Base-by-base conservation (phyloP, 129 eudicot species). In the Mikania micrantha region DNA sequence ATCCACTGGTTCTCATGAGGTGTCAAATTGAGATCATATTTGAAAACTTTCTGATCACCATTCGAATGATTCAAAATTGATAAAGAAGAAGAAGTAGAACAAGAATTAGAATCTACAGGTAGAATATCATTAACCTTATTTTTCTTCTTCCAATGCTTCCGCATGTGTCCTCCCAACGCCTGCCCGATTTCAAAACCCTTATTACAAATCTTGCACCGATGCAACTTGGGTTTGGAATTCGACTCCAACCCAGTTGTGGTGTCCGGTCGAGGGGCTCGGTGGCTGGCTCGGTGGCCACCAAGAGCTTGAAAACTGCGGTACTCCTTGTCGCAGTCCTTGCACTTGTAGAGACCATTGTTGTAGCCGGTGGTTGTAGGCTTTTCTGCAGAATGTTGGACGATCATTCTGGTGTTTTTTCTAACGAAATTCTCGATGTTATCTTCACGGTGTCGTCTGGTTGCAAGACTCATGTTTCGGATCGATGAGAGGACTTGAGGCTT, bases 121-220 rank as follows among this genome's bases (percentile, higher is more conserved):
- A 10, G 6, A 39, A 4, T 4, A 6, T 39, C n/a, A 1, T 4
- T 9, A 16, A 2, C 9, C 15, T 60, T 31, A 2, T 3, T 53
- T 1, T 40, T 27, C 7, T 13, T 11, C 39, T 5, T 8, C 54
- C 74, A 53, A 54, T 69, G 74, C 53, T 69, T 69, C 25, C 74
- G 8, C 74, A 69, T 69, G 39, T 69, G 74, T 27, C 74, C 74
- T 24, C 74, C 74, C 39, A 69, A 69, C 0, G 64, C 45, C 64
- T 69, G 74, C 19, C 74, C 74, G 6, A 53, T 69, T 22, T 44
- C 74, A 69, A 69, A 69, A 17, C 64, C 53, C 10, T 38, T 16
- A 0, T 19, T 19, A 69, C 74, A 69, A 2, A 69, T 53, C 53
- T 17, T 69, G 65, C 74, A 69, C 38, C 38, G 53, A 21, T 69